Evolutionary conservation across 1,284 basidiomycete species (phyloP).

Genomic region (Peniophora sp.): DNA sequence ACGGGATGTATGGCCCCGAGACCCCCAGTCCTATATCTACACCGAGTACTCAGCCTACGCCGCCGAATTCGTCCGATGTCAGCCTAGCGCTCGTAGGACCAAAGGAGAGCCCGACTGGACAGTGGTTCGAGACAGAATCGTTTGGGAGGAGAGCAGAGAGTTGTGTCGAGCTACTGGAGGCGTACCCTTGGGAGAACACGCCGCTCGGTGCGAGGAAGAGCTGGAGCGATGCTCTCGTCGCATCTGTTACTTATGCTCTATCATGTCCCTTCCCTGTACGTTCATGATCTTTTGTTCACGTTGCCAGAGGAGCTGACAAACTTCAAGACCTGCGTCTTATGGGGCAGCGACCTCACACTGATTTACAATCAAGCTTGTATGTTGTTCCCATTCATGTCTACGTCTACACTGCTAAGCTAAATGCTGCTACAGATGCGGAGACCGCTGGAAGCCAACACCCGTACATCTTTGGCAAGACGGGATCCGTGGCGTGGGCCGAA

Average conservation of each 20-base stretch:
- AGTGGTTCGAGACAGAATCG: no score
- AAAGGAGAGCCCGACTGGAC: background rate
- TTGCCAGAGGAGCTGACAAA: background rate
- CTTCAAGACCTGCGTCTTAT: background rate
- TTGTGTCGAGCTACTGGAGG: background rate
- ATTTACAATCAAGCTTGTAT: background rate
- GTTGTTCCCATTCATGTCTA: no score
- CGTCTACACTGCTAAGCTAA: no score
- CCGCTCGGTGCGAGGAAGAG: background rate
- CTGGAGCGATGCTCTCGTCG: background rate
- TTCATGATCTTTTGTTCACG: background rate
- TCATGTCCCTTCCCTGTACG: background rate
- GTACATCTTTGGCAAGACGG: background rate
- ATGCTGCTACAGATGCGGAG: background rate
- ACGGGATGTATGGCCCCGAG: no score
- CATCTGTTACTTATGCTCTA: background rate
- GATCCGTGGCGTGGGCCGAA: background rate
- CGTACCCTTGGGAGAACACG: background rate
- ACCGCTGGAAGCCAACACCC: background rate
- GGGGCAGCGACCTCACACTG: background rate
- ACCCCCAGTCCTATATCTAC: no score
- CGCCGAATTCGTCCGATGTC: no score
- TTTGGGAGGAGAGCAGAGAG: no score
- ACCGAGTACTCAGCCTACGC: no score
- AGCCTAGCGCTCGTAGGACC: no score